Evolutionary conservation across 2,329 filamentous ascomycete genomes (phyloP), one percentile per base, ranked within the genome.

Genomic region (Aspergillus sp.): DNA sequence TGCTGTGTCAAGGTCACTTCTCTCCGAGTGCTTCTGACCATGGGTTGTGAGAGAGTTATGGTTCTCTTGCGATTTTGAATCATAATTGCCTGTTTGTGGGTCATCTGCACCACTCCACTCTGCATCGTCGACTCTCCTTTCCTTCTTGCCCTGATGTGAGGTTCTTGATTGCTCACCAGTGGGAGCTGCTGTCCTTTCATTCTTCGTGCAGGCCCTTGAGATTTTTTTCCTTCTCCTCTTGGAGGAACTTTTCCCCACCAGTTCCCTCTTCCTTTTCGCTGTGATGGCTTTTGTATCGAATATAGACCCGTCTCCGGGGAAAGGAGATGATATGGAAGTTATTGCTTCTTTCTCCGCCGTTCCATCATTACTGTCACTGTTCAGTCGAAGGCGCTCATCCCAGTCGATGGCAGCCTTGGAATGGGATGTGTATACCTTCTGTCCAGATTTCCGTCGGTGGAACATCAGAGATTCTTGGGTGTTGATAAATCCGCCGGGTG

Each of bases 341-440:
- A 50, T 16, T 45, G 36, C 14, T 16, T 45, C 44, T 19, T 47
- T 52, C 6, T 35, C n/a, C n/a, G 5, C 17, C 35, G 33, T 44
- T 5, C 17, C n/a, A 26, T 48, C 49, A 19, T 50, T 26, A 13
- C 57, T 59, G 6, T 58, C 57, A 11, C 62, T 59, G 30, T 60
- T 69, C 22, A 59, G 60, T 13, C 65, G 60, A 35, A 68, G 54
- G 26, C 65, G 64, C 56, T 70, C 64, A 44, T 65, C 63, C 66
- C 64, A 68, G 45, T 69, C 63, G 13, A 69, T 60, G 14, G 56
- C 49, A 3, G 38, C 45, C 38, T 60, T 59, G 5, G 51, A 46
- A 11, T 51, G 50, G 4, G 53, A 30, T 38, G 47, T 60, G 48
- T 63, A 57, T 9, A 47, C 52, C 14, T 63, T 63, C 32, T 49